Percentiles rank a stretch among this genome's conserved stretches.
phyloP scores from a whole-genome alignment of 495 filamentous ascomycete genomes.

The Aspergillus sparsus region DNA sequence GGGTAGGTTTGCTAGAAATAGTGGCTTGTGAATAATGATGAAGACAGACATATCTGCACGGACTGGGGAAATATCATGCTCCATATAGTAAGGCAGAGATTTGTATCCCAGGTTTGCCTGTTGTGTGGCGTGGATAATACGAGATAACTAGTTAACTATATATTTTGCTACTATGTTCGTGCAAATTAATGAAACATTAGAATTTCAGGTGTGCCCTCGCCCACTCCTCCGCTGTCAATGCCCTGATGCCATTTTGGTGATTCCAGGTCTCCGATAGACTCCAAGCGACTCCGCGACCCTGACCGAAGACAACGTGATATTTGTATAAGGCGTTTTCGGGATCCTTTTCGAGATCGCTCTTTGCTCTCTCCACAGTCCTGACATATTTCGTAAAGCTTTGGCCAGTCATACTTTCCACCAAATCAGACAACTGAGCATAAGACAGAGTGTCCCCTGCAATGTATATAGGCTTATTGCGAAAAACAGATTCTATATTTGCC shows the following conservation, averaged over 20 bases:
- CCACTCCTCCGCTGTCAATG: conserved; percentile 47
- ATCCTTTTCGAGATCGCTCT: conserved; percentile 41
- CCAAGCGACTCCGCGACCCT: conserved; percentile 60
- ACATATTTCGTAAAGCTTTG: conserved; percentile 46
- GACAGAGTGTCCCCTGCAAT: conserved; percentile 60
- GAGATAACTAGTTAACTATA: too few relatives aligned
- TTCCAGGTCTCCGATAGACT: conserved; percentile 52
- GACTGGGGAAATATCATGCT: too few relatives aligned
- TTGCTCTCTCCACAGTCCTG: conserved; percentile 43
- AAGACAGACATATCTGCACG: too few relatives aligned
- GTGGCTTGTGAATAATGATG: too few relatives aligned
- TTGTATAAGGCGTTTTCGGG: conserved; percentile 54
- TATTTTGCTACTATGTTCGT: too few relatives aligned
- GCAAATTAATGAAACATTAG: neutral
- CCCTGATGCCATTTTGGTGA: conserved; percentile 39
- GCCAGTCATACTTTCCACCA: conserved; percentile 45
- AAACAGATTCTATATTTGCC: conserved; percentile 23
- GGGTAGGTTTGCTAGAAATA: too few relatives aligned
- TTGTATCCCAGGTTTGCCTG: too few relatives aligned
- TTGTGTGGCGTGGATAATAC: too few relatives aligned
- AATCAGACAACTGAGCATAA: conserved; percentile 52
- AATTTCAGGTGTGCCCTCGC: conserved; percentile 10
- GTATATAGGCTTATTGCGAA: conserved; percentile 39
- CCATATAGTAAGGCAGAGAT: too few relatives aligned
- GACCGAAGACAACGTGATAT: conserved; percentile 62